Conservation (phyloP, 2,329 filamentous ascomycete genomes). For the Alternaria hordeiaustralica region DNA sequence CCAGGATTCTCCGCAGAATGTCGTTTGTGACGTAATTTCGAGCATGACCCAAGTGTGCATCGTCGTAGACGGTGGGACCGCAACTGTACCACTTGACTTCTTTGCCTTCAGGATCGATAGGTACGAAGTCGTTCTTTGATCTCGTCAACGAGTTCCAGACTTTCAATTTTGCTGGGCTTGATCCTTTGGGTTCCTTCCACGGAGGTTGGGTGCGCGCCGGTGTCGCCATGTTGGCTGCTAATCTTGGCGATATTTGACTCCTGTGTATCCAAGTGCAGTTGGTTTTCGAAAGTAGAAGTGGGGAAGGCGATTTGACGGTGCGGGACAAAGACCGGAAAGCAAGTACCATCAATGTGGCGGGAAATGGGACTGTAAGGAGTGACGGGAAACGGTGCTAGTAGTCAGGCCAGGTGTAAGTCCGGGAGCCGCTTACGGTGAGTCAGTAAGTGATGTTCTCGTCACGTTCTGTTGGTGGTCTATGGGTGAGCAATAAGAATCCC, state of each 20-base stretch:
- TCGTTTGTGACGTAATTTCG: constrained; percentile 92
- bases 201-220: constrained; percentile 47
- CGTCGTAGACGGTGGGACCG: constrained; percentile 85
- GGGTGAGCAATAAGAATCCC: constrained; percentile 13
- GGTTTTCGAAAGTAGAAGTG: constrained; percentile 24
- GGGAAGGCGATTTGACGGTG: constrained; percentile 32
- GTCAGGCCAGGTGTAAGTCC: constrained; percentile 20
- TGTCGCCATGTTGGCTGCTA: constrained; percentile 41
- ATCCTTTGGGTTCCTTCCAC: constrained; percentile 47
- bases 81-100: constrained; percentile 88
- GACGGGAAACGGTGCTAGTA: constrained; percentile 17
- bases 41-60: constrained; percentile 82
- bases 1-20: constrained; percentile 81
- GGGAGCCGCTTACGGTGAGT: constrained; percentile 29
- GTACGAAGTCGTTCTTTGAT: constrained; percentile 75
- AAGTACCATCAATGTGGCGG: constrained; percentile 43
- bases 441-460: constrained; percentile 19
- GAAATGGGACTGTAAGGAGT: constrained; percentile 17
- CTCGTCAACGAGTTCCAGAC: constrained; percentile 83
- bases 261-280: constrained; percentile 16
- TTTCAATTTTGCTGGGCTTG: constrained; percentile 64
- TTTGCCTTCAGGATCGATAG: constrained; percentile 69
- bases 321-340: constrained; percentile 33
- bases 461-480: constrained; percentile 16
- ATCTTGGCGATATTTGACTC: constrained; percentile 3